Base-by-base conservation (phyloP, 1,284 basidiomycete genomes). In the Pascua sp. region DNA sequence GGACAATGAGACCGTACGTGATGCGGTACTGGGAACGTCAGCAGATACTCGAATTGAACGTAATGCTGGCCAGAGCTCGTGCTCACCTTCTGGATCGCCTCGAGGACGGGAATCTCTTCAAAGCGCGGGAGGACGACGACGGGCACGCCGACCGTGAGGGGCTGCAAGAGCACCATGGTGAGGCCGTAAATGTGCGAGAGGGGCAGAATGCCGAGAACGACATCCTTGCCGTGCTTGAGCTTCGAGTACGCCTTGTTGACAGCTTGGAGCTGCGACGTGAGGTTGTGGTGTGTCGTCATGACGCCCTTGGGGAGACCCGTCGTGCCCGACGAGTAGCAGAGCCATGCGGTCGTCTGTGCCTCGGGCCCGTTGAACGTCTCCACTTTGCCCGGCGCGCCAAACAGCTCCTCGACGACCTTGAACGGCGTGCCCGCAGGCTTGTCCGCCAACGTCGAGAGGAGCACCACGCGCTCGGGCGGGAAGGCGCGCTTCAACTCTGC, bases 81-180 rank as follows among this genome's bases (percentile, higher is more conserved):
- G 15, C 64, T 81, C 53, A 82, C 80, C 39, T 80, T 79, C 69
- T 89, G 87, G 66, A 90, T 91, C 36, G 81, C 77, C 7, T 80
- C 79, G 2, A 91, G 85, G 60, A 91, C 86, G 18, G 66, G 43
- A 5, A 65, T 63, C 50, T 75, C 71, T 38, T 73, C 70, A 73
- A 91, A 94, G 15, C 83, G 83, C 0, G 84, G 79, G 68, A 89
- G 81, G 49, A 95, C 75, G 36, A 90, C 82, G 3, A 86, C 79
- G 0, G 87, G 82, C 0, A 83, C 74, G 3, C 87, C 87, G 7
- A 76, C 68, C 2, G 80, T 76, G 49, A 90, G 72, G 0, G 87
- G 85, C 59, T 85, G 83, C 47, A 85, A 81, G 1, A 91, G 63
- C 5, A 86, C 73, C 7, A 55, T 47, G 5, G 53, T 58, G 8